Evolutionary conservation across 1,284 basidiomycete genomes (phyloP), one percentile per base, ranked within the genome.

Genomic region (Puccinia hordei): DNA sequence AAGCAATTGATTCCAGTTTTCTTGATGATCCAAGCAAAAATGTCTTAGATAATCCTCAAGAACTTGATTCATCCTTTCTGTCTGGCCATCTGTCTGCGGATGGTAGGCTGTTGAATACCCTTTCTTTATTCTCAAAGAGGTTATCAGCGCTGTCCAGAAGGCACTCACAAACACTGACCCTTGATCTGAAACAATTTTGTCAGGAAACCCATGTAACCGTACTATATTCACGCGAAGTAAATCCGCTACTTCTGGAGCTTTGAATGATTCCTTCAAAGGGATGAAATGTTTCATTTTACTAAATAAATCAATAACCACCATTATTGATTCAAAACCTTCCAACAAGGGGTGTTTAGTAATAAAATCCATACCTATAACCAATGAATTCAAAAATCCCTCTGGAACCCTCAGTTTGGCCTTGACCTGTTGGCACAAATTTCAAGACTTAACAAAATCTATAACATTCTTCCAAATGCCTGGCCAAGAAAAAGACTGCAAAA

Each of bases 391-490:
- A 8, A 2, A 24, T 2, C 87, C 87, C 76, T 86, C 86, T 1
- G 86, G 86, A 38, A 84, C 83, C 74, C 86, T 85, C 0, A 82
- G 82, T 9, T 12, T 41, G 4, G 38, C 38, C 38, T 41, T 41
- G 6, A 41, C 38, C 38, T 12, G 38, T 12, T 41, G 66, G 76
- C 87, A 88, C 0, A 81, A 81, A 12, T 84, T 83, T 74, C 87
- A 88, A 8, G 38, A n/a, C 13, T 30, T 63, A 10, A 65, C 35
- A 33, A 24, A 66, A 4, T 19, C 19, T 22, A 76, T 30, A 3
- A 76, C 17, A 4, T 65, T 41, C 12, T n/a, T 46, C 12, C 59
- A 1, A 2, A 76, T 10, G 10, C 57, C 57, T 9, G 73, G 73
- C 73, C 73, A 76, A 27, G 24, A 63, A 63, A 65, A 76, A 10